phyloP scores from a whole-genome alignment of 805 yeast species.

The Metschnikowia peoriensis region DNA sequence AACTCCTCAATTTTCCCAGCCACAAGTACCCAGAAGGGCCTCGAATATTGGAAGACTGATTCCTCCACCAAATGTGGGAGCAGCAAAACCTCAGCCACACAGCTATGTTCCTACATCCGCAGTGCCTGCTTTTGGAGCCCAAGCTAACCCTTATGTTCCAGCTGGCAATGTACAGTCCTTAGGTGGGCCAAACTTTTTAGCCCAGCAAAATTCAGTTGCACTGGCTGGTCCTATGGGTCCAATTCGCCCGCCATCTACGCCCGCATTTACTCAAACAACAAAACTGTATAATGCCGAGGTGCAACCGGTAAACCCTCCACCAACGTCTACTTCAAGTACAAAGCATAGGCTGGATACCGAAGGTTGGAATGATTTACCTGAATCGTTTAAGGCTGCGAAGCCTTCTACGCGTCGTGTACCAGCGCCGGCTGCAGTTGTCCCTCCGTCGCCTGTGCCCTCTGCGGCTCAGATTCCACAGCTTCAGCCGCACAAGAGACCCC shows the following conservation, averaged over 20 bases:
- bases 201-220: slow-evolving; percentile 1
- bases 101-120: slow-evolving; percentile 13
- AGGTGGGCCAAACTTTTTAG: slow-evolving; percentile 2
- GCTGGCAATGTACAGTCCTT: slow-evolving; percentile 11
- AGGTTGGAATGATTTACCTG: slow-evolving; percentile 74
- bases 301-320: slow-evolving; percentile 13
- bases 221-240: slow-evolving; percentile 10
- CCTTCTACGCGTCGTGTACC: slow-evolving; percentile 42
- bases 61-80: neutral
- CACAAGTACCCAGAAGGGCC: neutral
- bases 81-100: slow-evolving; percentile 1
- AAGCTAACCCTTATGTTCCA: slow-evolving; percentile 17
- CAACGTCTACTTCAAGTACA: slow-evolving; percentile 10
- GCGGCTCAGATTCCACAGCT: slow-evolving; percentile 4
- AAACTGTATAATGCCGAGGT: neutral
- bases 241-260: slow-evolving; percentile 16
- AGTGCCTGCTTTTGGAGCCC: slow-evolving; percentile 19
- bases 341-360: slow-evolving; percentile 48
- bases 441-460: slow-evolving; percentile 6
- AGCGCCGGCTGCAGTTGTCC: slow-evolving; percentile 36
- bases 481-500: slow-evolving; percentile 9
- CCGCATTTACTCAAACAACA: slow-evolving; percentile 10
- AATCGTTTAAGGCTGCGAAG: slow-evolving; percentile 38
- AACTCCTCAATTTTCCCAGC: neutral
- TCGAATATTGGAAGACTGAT: neutral